Percentiles rank a stretch among this genome's conserved stretches.
Evolutionary conservation across 1,284 basidiomycete genomes (phyloP).

Genomic region (Pulveroboletus sp.): DNA sequence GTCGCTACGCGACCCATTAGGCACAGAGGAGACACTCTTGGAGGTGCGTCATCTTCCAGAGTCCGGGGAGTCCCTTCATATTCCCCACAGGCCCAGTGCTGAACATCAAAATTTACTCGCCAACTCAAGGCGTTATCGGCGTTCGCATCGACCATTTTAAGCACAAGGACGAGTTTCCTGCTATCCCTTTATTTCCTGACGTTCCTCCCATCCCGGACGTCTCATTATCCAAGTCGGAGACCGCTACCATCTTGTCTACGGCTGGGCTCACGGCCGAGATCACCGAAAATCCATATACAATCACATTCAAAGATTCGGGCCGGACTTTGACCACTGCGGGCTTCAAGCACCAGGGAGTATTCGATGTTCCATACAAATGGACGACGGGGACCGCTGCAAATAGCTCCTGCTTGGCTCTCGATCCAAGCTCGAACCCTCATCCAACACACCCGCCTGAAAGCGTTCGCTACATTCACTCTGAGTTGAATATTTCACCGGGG

Average conservation of each 20-base stretch:
- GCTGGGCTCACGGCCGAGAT: slow-evolving; percentile 48
- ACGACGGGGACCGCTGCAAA: slow-evolving; percentile 60
- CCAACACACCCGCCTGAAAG: slow-evolving; percentile 46
- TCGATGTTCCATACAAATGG: slow-evolving; percentile 66
- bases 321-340: slow-evolving; percentile 42
- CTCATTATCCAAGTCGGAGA: slow-evolving; percentile 31
- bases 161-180: slow-evolving; percentile 44
- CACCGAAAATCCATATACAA: slow-evolving; percentile 58
- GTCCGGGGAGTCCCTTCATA: not conserved
- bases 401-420: slow-evolving; percentile 58
- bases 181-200: slow-evolving; percentile 68
- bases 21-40: slow-evolving; percentile 69
- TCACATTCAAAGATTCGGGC: slow-evolving; percentile 54
- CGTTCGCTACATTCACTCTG: slow-evolving; percentile 59
- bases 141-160: slow-evolving; percentile 66
- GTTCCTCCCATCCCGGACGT: slow-evolving; percentile 46
- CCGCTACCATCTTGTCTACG: slow-evolving; percentile 35
- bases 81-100: slow-evolving; percentile 11
- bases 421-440: slow-evolving; percentile 58
- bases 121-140: slow-evolving; percentile 65
- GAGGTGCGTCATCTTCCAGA: slow-evolving; percentile 43
- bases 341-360: slow-evolving; percentile 61
- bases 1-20: slow-evolving; percentile 67
- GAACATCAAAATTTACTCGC: slow-evolving; percentile 59
- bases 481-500: slow-evolving; percentile 68